phyloP scores from a whole-genome alignment of 805 yeast genomes.

The Saturnispora besseyi region DNA sequence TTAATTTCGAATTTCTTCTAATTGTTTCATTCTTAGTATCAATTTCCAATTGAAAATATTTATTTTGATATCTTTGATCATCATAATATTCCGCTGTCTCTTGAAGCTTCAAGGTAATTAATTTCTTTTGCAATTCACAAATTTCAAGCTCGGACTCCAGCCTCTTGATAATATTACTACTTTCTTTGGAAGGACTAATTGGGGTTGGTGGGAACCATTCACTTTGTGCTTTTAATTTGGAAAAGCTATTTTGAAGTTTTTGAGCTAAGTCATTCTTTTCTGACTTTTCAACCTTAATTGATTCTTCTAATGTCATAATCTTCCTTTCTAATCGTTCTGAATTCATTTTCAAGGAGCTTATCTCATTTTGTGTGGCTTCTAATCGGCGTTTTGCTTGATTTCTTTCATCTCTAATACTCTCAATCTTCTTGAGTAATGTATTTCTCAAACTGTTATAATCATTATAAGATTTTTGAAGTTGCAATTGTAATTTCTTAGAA shows the following conservation, averaged over 20 bases:
- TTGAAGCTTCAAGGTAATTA: conserved; percentile 39
- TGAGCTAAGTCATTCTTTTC: conserved; percentile 4
- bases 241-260: conserved; percentile 3
- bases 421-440: conserved; percentile 21
- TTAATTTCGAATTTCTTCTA: conserved; percentile 10
- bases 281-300: conserved; percentile 1
- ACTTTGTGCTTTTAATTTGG: conserved; percentile 16
- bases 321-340: conserved; percentile 3
- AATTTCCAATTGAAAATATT: conserved; percentile 23
- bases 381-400: not conserved
- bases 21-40: conserved; percentile 13
- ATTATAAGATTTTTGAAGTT: conserved; percentile 5
- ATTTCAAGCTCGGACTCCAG: conserved; percentile 14
- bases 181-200: conserved; percentile 16
- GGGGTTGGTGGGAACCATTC: conserved; percentile 19
- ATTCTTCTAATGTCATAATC: conserved; percentile 2
- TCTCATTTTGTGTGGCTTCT: not conserved
- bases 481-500: not conserved
- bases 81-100: conserved; percentile 31
- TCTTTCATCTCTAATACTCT: conserved; percentile 10
- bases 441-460: conserved; percentile 28
- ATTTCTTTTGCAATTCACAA: conserved; percentile 34
- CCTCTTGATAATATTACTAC: not conserved
- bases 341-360: not conserved
- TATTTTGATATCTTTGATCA: conserved; percentile 30